Percentiles rank a stretch among this genome's conserved stretches.
phyloP scores from a whole-genome alignment of 1,284 basidiomycete species.

The Singerocomus inundabilis region DNA sequence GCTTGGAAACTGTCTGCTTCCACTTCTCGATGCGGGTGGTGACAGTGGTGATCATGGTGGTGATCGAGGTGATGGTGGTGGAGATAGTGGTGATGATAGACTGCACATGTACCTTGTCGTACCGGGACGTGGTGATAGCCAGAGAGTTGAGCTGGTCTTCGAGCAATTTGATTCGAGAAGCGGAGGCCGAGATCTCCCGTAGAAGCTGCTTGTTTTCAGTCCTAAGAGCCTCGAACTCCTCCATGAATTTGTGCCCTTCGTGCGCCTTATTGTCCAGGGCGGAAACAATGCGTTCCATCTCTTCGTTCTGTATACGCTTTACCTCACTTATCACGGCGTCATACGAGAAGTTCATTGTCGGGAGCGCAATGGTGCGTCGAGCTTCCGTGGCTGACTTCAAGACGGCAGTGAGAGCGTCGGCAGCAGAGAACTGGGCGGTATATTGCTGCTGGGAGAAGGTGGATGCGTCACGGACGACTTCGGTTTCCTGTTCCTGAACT shows the following conservation, averaged over 20 bases:
- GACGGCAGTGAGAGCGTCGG: no score
- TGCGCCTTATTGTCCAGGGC: slow-evolving; percentile 2
- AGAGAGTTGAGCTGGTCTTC: slow-evolving; percentile 1
- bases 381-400: background rate
- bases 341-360: no score
- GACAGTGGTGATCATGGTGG: slow-evolving; percentile 4
- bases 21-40: slow-evolving; percentile 4
- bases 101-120: background rate
- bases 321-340: background rate
- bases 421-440: background rate
- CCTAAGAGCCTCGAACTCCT: background rate
- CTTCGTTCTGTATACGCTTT: slow-evolving; percentile 2
- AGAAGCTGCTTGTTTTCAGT: slow-evolving; percentile 4
- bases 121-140: background rate
- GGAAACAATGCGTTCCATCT: slow-evolving; percentile 6
- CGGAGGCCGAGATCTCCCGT: background rate
- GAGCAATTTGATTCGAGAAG: slow-evolving; percentile 3
- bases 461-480: background rate
- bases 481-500: background rate
- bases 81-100: background rate
- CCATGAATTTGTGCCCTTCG: background rate
- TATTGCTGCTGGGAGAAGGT: no score
- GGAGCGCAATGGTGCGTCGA: background rate
- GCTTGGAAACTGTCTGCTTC: background rate
- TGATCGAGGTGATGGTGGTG: background rate